These are phyloP conservation scores for Anthracocystis setariae DNA, from an alignment of 1,284 basidiomycete species.

Conservation along the genomic window DNA sequence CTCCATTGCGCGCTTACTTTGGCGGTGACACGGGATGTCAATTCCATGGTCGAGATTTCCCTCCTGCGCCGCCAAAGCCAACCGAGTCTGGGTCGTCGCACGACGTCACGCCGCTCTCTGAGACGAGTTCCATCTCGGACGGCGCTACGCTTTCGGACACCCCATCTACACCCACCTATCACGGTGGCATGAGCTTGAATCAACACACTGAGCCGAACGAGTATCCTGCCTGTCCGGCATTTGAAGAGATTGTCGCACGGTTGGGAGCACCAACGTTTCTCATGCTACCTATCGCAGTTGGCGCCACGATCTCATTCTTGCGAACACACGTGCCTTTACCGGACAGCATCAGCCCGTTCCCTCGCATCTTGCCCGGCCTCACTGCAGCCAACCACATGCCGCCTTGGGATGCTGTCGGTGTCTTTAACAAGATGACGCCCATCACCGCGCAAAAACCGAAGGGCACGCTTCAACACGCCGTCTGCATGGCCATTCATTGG, in stretches of 20 bases:
- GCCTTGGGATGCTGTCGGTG: conserved; percentile 56
- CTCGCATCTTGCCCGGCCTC: conserved; percentile 50
- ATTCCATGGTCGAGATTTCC: conserved; percentile 48
- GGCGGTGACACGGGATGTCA: conserved; percentile 65
- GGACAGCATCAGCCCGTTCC: conserved; percentile 53
- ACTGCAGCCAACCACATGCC: conserved; percentile 64
- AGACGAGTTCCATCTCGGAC: conserved; percentile 12
- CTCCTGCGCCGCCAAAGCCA: conserved; percentile 26
- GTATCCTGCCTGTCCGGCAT: conserved; percentile 62
- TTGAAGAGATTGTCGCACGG: conserved; percentile 46
- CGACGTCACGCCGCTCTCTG: conserved; percentile 10
- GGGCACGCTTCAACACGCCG: conserved; percentile 8
- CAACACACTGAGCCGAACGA: conserved; percentile 2
- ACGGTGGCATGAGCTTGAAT: conserved; percentile 22
- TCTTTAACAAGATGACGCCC: conserved; percentile 50
- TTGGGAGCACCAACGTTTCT: conserved; percentile 54
- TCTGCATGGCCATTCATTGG: conserved; percentile 46
- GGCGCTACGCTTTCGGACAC: conserved; percentile 2
- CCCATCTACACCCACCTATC: conserved; percentile 10
- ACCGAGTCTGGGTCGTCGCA: conserved; percentile 6
- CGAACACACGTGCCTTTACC: conserved; percentile 59
- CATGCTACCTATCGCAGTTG: conserved; percentile 64
- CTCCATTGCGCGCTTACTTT: conserved; percentile 47
- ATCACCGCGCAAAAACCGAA: background rate
- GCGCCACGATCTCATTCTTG: conserved; percentile 62